Base-by-base conservation (phyloP, 208 protist species). In the Chromosphaera perkinsii region DNA sequence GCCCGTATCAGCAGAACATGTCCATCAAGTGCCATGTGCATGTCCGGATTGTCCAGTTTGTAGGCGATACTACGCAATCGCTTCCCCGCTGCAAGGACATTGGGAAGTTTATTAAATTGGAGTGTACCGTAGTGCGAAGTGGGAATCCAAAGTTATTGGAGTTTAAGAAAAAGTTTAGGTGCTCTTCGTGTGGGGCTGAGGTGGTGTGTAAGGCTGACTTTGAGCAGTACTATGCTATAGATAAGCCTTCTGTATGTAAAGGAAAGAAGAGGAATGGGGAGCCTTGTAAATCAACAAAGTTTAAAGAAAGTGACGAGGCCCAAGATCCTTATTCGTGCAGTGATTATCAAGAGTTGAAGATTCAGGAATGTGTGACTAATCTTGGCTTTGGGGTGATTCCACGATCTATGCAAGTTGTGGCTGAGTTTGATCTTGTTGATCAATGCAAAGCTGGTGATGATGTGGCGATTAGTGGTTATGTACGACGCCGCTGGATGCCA, bases 401-500 rank as follows among this genome's bases (percentile, higher is more conserved):
- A 12, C 36, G 82, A 2, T 82, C 66, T 9, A 82, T 91, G 24
- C 17, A 62, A 0, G 66, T 88, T 9, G 29, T 89, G 2, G 32
- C 91, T 2, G 69, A 81, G 55, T 72, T 88, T 36, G 86, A 91
- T 63, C 61, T 91, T n/a, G 81, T 84, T 3, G 87, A 90, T 52
- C 32, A 32, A 27, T 88, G 81, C 62, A 85, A 89, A 62, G 82
- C 85, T 12, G 87, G 87, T 37, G 87, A 91, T 69, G 83, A 90
- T 49, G 71, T 91, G 9, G 45, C 73, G 1, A 51, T 88, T 51
- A 36, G 57, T 69, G 26, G 84, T 81, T 75, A 47, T 20, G 17
- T 47, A 66, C 12, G 22, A 62, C 29, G 57, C 1, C 32, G 29
- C 29, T 32, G 69, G 77, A 29, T 58, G 49, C 2, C 71, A 48